These are phyloP conservation scores for Alternaria gaisen DNA, from an alignment of 2,329 filamentous ascomycete species.

Conservation along the genomic window DNA sequence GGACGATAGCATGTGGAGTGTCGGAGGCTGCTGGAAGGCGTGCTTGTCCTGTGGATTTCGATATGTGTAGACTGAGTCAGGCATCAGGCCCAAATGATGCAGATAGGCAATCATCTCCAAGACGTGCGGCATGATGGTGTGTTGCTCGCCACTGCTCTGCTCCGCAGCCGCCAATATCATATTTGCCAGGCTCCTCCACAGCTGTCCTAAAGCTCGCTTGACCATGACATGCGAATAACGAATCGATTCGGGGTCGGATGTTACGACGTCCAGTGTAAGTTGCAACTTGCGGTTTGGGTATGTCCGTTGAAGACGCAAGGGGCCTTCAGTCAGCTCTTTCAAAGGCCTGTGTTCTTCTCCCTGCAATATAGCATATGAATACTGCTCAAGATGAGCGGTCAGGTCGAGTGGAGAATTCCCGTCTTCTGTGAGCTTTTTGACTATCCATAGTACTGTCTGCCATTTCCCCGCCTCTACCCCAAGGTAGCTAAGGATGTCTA, in stretches of 20 bases:
- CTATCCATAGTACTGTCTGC: conserved; percentile 57
- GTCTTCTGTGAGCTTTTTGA: conserved; percentile 53
- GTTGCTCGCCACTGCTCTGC: conserved; percentile 21
- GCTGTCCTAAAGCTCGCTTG: conserved; percentile 53
- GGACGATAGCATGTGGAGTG: conserved; percentile 58
- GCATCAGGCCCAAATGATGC: conserved; percentile 58
- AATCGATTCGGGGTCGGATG: conserved; percentile 38
- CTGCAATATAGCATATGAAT: conserved; percentile 29
- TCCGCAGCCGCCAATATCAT: conserved; percentile 54
- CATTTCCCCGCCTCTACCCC: conserved; percentile 53
- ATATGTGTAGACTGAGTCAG: conserved; percentile 56
- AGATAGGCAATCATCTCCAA: conserved; percentile 59
- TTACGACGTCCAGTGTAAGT: conserved; percentile 35
- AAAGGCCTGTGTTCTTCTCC: conserved; percentile 25
- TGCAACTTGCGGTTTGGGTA: conserved; percentile 25
- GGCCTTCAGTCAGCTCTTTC: conserved; percentile 34
- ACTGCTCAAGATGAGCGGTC: conserved; percentile 25
- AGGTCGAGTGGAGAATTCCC: conserved; percentile 23
- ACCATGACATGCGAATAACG: conserved; percentile 26
- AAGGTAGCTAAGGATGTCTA: conserved; percentile 54
- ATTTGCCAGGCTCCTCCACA: conserved; percentile 58
- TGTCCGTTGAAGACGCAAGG: conserved; percentile 30
- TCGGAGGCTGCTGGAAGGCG: conserved; percentile 58
- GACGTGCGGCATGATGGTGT: conserved; percentile 54
- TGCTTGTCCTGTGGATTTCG: conserved; percentile 44